Percentiles rank a stretch among this genome's conserved stretches.
Conservation (phyloP, 2,329 filamentous ascomycete genomes). For the Apiospora marii region DNA sequence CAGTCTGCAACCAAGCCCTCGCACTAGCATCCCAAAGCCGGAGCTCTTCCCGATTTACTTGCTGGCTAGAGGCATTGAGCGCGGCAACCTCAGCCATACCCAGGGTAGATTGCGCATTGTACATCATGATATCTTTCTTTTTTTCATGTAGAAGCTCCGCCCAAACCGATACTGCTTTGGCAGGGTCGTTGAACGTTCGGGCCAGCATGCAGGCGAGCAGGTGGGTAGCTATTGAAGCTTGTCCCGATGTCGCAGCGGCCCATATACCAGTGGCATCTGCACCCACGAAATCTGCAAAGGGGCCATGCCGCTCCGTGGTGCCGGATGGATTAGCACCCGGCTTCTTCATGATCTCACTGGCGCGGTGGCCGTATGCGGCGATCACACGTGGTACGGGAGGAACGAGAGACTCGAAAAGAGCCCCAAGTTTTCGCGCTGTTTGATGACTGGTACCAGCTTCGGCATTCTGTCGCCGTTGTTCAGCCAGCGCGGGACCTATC, state of each 20-base stretch:
- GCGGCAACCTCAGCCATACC: background rate
- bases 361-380: background rate
- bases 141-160: conserved; percentile 36
- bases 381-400: background rate
- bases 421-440: conserved; percentile 7
- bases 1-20: conserved; percentile 41
- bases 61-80: conserved; percentile 30
- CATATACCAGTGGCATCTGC: conserved; percentile 35
- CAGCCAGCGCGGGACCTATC: background rate
- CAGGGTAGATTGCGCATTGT: background rate
- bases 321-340: background rate
- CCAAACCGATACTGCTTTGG: conserved; percentile 44
- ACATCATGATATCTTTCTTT: background rate
- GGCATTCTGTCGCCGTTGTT: background rate
- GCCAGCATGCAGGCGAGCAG: conserved; percentile 46
- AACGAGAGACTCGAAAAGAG: background rate
- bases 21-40: conserved; percentile 42
- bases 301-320: conserved; percentile 14
- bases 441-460: background rate
- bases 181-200: conserved; percentile 31
- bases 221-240: conserved; percentile 40
- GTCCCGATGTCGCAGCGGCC: conserved; percentile 35
- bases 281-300: conserved; percentile 39
- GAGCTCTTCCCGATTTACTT: conserved; percentile 34
- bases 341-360: background rate